Evolutionary conservation across 1,284 basidiomycete species (phyloP).

Genomic region (Schizophyllum commune): DNA sequence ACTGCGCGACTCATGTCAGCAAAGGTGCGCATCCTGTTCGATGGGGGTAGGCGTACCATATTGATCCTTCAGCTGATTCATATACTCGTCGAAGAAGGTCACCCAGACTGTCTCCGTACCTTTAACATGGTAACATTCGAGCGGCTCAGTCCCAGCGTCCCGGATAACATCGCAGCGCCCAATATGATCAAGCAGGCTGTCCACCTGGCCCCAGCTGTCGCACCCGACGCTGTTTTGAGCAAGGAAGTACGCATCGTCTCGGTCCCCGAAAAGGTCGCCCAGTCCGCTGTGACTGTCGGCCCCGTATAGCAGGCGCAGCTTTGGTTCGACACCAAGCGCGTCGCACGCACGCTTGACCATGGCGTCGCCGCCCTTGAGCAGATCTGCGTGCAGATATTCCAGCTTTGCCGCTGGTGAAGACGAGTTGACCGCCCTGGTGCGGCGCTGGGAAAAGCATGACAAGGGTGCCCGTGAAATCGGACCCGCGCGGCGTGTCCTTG

Average conservation of each 20-base stretch:
- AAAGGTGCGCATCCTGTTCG: background rate
- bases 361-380: slow-evolving; percentile 5
- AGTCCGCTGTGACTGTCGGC: background rate
- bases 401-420: slow-evolving; percentile 19
- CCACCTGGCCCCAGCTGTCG: background rate
- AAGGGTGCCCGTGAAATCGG: slow-evolving; percentile 25
- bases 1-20: background rate
- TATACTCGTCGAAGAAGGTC: background rate
- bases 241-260: background rate
- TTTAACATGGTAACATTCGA: background rate
- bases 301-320: background rate
- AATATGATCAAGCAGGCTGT: background rate
- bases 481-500: slow-evolving; percentile 21
- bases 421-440: slow-evolving; percentile 30
- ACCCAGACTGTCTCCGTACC: background rate
- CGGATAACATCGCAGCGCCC: background rate
- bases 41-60: background rate
- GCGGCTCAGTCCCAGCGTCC: background rate
- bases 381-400: background rate
- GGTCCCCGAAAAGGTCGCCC: background rate
- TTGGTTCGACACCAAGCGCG: background rate
- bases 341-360: slow-evolving; percentile 2
- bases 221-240: background rate
- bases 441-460: slow-evolving; percentile 29
- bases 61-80: background rate